Base-by-base conservation (phyloP, 2,329 filamentous ascomycete species). In the Alternaria panax region DNA sequence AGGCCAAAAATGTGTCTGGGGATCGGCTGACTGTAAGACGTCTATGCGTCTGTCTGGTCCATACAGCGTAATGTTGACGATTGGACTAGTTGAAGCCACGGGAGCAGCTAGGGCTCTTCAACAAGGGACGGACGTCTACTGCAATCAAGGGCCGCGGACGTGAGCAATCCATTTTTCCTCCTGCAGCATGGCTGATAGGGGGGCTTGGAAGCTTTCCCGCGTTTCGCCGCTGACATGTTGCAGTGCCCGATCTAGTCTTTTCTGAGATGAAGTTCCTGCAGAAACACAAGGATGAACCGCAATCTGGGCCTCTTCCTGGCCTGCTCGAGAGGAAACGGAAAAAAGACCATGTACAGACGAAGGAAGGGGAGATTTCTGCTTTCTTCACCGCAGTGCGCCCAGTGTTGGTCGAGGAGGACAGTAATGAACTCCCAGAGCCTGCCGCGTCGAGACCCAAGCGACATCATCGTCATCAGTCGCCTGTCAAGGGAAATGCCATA, bases 241-340 rank as follows among this genome's bases (percentile, higher is more conserved):
- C 65, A 85, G 83, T 84, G 51, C 82, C 82, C 27, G 82, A 85
- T 69, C 75, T 84, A 40, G 80, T 81, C 27, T 85, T 85, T 70
- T 82, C 82, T 27, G 81, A 84, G 65, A 82, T 84, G 80, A 79
- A 75, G 24, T 84, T 84, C 60, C 66, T 85, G 41, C 79, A 79
- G 54, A 78, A 78, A 56, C 71, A 75, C 16, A 69, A 65, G 57
- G 70, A 65, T 40, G 62, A 69, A 57, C 52, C 65, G 56, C 64
- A 78, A 57, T 57, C 66, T 66, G 40, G 54, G 51, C 54, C 66
- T 64, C 54, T 69, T 63, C 18, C 70, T 68, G 63, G 63, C 12
- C 46, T 60, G 32, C 40, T 58, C 25, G 66, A 67, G 60, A 78
- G 72, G 60, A 77, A 72, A 54, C 70, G 63, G 50, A 75, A 71